phyloP scores from a whole-genome alignment of 371 early-diverging fungal genomes.

The Conidiobolus incongruus region DNA sequence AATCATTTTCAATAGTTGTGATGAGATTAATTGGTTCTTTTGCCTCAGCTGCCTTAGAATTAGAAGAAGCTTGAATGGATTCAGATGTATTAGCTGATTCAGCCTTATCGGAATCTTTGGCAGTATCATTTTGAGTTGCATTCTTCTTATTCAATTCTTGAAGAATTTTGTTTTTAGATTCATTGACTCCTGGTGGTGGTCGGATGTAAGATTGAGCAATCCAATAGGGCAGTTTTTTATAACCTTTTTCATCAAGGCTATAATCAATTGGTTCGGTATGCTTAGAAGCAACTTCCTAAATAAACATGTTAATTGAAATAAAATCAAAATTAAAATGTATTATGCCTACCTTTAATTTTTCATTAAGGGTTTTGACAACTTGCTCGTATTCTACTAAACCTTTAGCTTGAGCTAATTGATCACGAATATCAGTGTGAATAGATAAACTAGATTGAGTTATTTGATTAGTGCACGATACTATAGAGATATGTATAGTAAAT shows the following conservation, averaged over 20 bases:
- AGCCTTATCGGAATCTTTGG: neutral
- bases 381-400: conserved; percentile 30
- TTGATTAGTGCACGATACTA: too few species aligned
- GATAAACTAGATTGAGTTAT: conserved; percentile 18
- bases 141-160: conserved; percentile 8
- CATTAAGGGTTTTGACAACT: conserved; percentile 29
- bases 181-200: conserved; percentile 10
- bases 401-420: conserved; percentile 32
- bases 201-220: conserved; percentile 49
- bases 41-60: too few species aligned
- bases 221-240: conserved; percentile 47
- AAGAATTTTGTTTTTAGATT: conserved; percentile 6
- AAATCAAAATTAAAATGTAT: neutral
- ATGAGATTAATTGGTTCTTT: too few species aligned
- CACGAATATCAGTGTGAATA: conserved; percentile 56
- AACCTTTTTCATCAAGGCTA: conserved; percentile 26
- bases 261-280: conserved; percentile 9
- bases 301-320: neutral
- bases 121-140: neutral
- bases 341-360: conserved; percentile 14
- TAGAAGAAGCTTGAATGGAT: too few species aligned
- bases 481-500: neutral
- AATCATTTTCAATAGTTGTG: too few species aligned
- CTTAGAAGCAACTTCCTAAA: conserved; percentile 11
- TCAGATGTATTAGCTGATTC: too few species aligned